phyloP scores from a whole-genome alignment of 225 moss, liverwort and hornwort species.

The Antitrichia curtipendula region DNA sequence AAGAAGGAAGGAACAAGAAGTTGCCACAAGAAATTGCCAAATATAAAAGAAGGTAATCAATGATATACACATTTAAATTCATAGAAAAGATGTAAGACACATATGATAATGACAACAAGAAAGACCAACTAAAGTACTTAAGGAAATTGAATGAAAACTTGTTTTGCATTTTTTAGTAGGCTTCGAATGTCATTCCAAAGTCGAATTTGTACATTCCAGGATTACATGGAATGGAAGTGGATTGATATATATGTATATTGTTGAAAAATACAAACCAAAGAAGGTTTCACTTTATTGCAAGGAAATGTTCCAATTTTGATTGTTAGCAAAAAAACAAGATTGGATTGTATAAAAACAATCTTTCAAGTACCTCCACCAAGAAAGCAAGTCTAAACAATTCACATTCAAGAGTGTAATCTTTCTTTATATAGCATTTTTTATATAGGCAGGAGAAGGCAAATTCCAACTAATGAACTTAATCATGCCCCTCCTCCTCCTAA shows the following conservation, averaged over 20 bases:
- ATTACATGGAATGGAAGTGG: too few species aligned
- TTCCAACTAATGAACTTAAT: neutral
- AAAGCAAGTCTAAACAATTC: too few species aligned
- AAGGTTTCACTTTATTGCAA: neutral
- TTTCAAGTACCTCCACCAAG: too few species aligned
- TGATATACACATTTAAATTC: neutral
- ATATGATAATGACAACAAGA: neutral
- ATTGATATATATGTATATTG: too few species aligned
- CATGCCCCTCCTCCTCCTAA: rapidly evolving
- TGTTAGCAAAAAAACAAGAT: neutral
- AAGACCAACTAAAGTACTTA: rapidly evolving
- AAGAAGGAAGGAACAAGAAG: neutral
- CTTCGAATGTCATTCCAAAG: too few species aligned
- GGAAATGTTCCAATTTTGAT: neutral
- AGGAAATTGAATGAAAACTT: neutral
- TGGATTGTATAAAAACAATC: rapidly evolving
- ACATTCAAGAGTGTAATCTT: neutral
- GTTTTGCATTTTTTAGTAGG: neutral
- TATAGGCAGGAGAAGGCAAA: neutral
- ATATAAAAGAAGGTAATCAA: neutral
- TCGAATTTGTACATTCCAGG: rapidly evolving
- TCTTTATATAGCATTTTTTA: neutral
- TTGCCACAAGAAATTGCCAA: neutral
- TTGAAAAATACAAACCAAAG: too few species aligned
- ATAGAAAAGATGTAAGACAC: neutral